Evolutionary conservation across 2,329 filamentous ascomycete species (phyloP).

Genomic region (Daldinia sp.): DNA sequence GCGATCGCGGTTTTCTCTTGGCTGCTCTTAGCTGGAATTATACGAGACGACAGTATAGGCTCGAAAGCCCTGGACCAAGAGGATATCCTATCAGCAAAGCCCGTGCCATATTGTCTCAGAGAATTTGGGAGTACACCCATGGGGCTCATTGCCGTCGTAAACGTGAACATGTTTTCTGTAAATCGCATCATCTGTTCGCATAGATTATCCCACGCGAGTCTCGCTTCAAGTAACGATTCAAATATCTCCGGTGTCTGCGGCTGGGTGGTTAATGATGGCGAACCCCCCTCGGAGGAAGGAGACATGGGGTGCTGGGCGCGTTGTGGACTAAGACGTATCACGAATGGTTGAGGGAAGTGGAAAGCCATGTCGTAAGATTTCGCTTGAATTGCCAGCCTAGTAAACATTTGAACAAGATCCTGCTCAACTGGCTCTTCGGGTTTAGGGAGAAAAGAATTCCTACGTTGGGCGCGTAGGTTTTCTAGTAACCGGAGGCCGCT

Average conservation of each 20-base stretch:
- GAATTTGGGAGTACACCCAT: conserved; percentile 65
- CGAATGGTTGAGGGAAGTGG: conserved; percentile 72
- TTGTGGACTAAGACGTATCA: conserved; percentile 64
- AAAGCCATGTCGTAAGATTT: conserved; percentile 78
- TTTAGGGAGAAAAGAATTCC: conserved; percentile 54
- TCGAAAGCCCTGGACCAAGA: conserved; percentile 69
- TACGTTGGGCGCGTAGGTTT: conserved; percentile 61
- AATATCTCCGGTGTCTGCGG: conserved; percentile 61
- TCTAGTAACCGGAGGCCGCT: conserved; percentile 67
- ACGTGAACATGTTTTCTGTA: conserved; percentile 65
- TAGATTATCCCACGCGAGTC: conserved; percentile 67
- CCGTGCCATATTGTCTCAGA: conserved; percentile 61
- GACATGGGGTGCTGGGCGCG: conserved; percentile 54
- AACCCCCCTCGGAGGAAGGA: conserved; percentile 59
- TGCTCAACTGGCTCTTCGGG: conserved; percentile 66
- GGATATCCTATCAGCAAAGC: conserved; percentile 64
- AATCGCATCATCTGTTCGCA: conserved; percentile 69
- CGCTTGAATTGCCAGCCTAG: conserved; percentile 72
- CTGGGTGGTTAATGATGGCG: conserved; percentile 56
- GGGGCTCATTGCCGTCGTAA: conserved; percentile 61
- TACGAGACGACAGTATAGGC: conserved; percentile 64
- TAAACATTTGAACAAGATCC: conserved; percentile 73
- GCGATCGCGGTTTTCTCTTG: conserved; percentile 71
- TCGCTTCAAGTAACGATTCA: conserved; percentile 64
- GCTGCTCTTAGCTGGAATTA: conserved; percentile 61